A percentile compares a stretch with the other conserved stretches of the same genome.
Conservation (phyloP, 2,329 filamentous ascomycete genomes). For the Fusarium nurragi region DNA sequence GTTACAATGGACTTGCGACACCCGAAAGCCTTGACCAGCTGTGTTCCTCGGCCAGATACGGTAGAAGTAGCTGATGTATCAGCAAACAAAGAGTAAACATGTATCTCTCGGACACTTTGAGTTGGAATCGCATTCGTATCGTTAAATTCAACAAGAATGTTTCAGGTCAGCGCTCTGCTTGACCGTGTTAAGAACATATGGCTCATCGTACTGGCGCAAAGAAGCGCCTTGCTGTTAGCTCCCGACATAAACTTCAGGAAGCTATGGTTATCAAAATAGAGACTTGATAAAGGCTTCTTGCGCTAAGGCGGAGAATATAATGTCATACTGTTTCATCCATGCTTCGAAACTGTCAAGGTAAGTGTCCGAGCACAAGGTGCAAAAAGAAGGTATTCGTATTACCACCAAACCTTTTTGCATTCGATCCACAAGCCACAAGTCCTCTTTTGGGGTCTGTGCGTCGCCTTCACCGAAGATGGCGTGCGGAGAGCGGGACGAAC, state of each 20-base stretch:
- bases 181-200: background rate
- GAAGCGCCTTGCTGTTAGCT: conserved; percentile 14
- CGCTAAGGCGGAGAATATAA: conserved; percentile 32
- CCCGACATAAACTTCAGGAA: conserved; percentile 1
- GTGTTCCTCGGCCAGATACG: conserved; percentile 17
- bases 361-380: conserved; percentile 35
- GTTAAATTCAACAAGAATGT: conserved; percentile 2
- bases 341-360: conserved; percentile 26
- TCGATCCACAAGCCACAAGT: conserved; percentile 32
- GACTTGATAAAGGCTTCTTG: conserved; percentile 1
- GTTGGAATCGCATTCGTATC: background rate
- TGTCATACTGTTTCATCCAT: conserved; percentile 42
- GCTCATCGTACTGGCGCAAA: conserved; percentile 10
- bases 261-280: background rate
- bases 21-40: conserved; percentile 39
- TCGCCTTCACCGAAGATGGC: conserved; percentile 42
- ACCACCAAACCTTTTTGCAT: conserved; percentile 26
- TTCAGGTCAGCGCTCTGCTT: background rate
- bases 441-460: conserved; percentile 28
- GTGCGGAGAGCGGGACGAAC: conserved; percentile 31
- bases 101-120: background rate
- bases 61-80: background rate
- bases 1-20: conserved; percentile 23
- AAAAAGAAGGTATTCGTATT: conserved; percentile 29
- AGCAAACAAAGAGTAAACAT: background rate